These are phyloP conservation scores for Lobosporangium transversale DNA, from an alignment of 192 early-diverging fungal genomes.

Conservation along the genomic window DNA sequence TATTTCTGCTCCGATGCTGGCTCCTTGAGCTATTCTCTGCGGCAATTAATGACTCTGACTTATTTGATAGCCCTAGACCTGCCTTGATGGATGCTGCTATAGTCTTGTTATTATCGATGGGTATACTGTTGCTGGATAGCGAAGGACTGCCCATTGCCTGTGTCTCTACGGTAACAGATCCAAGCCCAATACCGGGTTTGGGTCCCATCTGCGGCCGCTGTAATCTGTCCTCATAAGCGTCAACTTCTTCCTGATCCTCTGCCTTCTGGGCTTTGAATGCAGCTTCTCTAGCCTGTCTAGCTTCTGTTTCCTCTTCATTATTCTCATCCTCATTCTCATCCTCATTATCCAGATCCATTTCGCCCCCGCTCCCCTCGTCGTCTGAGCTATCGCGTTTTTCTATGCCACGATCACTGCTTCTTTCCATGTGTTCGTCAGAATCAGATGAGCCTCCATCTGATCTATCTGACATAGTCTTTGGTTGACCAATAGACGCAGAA, in stretches of 20 bases:
- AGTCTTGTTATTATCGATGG: slow-evolving; percentile 15
- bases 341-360: slow-evolving; percentile 39
- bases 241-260: slow-evolving; percentile 17
- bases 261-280: slow-evolving; percentile 22
- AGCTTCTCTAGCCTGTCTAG: slow-evolving; percentile 12
- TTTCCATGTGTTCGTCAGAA: too few species aligned
- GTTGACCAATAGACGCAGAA: slow-evolving; percentile 8
- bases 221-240: slow-evolving; percentile 24
- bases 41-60: slow-evolving; percentile 8
- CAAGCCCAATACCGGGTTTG: slow-evolving; percentile 20
- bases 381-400: slow-evolving; percentile 12
- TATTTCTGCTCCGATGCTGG: slow-evolving; percentile 12
- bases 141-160: not conserved
- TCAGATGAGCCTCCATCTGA: not conserved
- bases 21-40: slow-evolving; percentile 1
- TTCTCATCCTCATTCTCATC: slow-evolving; percentile 24
- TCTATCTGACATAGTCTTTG: not conserved
- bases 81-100: slow-evolving; percentile 27
- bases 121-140: not conserved
- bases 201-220: slow-evolving; percentile 5
- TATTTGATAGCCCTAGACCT: slow-evolving; percentile 23
- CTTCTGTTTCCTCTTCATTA: slow-evolving; percentile 55
- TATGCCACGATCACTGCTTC: too few species aligned
- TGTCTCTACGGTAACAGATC: not conserved
- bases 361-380: slow-evolving; percentile 53